A percentile compares a stretch with the other conserved stretches of the same genome.
phyloP scores from a whole-genome alignment of 1,284 basidiomycete species.

The Fomitiporia mediterranea region DNA sequence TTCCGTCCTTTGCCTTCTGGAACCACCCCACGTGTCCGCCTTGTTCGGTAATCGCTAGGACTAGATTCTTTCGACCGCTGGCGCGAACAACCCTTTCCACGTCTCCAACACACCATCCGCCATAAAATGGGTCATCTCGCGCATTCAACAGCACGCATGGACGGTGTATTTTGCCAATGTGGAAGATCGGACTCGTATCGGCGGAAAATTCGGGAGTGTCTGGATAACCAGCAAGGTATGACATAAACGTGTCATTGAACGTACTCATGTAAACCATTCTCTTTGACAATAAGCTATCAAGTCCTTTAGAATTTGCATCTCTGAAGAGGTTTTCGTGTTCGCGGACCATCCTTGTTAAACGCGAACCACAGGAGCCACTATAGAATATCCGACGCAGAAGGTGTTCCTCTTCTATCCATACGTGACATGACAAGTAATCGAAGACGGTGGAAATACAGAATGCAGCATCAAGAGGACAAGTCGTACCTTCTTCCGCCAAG shows the following conservation, averaged over 20 bases:
- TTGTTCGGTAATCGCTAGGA: conserved; percentile 5
- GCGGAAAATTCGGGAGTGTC: conserved; percentile 6
- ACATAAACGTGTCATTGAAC: conserved; percentile 11
- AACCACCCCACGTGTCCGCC: conserved; percentile 11
- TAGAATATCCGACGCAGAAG: conserved; percentile 3
- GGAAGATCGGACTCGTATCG: conserved; percentile 5
- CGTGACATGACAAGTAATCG: conserved; percentile 1
- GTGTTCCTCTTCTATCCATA: not conserved
- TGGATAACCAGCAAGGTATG: conserved; percentile 1
- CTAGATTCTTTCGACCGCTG: not conserved
- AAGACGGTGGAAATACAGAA: conserved; percentile 11
- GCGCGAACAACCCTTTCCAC: not conserved
- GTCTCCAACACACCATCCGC: not conserved
- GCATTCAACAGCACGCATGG: conserved; percentile 10
- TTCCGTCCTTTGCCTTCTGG: conserved; percentile 8
- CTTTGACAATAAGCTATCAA: conserved; percentile 5
- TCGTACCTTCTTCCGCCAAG: conserved; percentile 8
- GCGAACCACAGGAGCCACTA: not conserved
- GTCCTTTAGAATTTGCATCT: not conserved
- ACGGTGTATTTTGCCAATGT: not conserved
- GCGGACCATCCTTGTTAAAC: not conserved
- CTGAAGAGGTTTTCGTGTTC: conserved; percentile 7
- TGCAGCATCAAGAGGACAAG: conserved; percentile 3
- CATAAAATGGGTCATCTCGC: conserved; percentile 10
- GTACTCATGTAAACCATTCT: not conserved